Conservation (phyloP, 257 asterid species). For the Solanum clarkiae region DNA sequence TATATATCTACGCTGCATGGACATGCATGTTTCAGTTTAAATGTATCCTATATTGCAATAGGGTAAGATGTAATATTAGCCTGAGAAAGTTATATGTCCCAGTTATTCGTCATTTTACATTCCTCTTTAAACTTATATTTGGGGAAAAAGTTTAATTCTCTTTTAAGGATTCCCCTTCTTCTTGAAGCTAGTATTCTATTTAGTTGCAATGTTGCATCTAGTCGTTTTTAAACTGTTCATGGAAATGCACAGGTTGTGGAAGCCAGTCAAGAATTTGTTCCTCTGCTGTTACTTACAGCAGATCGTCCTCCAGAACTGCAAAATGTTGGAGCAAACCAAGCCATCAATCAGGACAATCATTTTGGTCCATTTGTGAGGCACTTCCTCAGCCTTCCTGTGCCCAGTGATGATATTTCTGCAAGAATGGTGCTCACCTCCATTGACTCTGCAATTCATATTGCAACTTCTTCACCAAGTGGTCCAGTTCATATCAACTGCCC, state of each 20-base stretch:
- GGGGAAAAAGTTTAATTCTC: neutral
- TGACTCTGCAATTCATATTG: constrained; percentile 64
- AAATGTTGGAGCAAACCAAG: constrained; percentile 97
- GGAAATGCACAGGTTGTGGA: constrained; percentile 66
- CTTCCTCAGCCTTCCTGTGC: constrained; percentile 64
- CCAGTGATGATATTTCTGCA: constrained; percentile 72
- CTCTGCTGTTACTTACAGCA: constrained; percentile 78
- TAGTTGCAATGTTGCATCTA: neutral
- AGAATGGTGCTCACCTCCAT: constrained; percentile 78
- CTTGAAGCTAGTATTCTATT: neutral
- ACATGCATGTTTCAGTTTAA: neutral
- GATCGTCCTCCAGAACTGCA: constrained; percentile 96
- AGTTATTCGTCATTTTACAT: neutral
- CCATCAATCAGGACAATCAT: constrained; percentile 94
- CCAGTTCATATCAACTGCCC: constrained; percentile 95
- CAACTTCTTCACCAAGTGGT: constrained; percentile 70
- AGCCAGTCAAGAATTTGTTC: constrained; percentile 93
- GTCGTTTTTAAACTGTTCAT: neutral
- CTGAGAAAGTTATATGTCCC: neutral
- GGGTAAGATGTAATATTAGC: neutral
- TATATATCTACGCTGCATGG: neutral
- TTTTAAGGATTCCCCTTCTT: neutral
- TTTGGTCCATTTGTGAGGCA: constrained; percentile 72
- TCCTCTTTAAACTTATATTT: neutral
- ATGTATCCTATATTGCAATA: neutral